Base-by-base conservation (phyloP, 2,329 filamentous ascomycete genomes). In the Alternaria viburni region DNA sequence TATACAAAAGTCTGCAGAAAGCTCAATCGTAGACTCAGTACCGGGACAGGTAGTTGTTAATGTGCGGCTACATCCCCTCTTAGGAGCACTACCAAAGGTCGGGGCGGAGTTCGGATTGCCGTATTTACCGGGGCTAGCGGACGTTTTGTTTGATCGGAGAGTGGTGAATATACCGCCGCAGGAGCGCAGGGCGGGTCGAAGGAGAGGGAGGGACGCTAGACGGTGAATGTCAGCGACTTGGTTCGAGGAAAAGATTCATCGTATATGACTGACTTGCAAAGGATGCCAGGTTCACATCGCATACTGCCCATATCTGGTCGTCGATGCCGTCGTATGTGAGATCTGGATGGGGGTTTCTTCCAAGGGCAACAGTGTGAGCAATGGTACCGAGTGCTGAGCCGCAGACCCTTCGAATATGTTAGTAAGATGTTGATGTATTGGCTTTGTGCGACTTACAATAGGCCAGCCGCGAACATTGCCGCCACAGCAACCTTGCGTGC, bases 221-320 rank as follows among this genome's bases (percentile, higher is more conserved):
- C 17, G 28, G 4, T 6, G n/a, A 6, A 10, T 17, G 36, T 32
- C 26, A 51, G 54, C 54, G 7, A 9, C 2, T 3, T 30, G 8
- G 1, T 46, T 23, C 5, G 17, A 21, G 9, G 26, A 12, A 19
- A 10, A 62, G 26, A 1, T n/a, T 5, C 2, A 7, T 3, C 5
- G 12, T 12, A 23, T 1, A 12, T 21, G n/a, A 59, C 67, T 64
- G 17, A 72, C 69, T 69, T 25, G 68, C 63, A 13, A 72, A 66
- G 6, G 61, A 67, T 9, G 71, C 70, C 5, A 74, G 61, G 23
- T 74, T 74, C 19, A 74, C 69, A 36, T 74, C 71, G 45, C 69
- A 72, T 4, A 72, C 71, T 11, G 69, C 69, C 67, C 70, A 71
- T n/a, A 72, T 72, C 45, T 70, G 69, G 47, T 71, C 67, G 23